Conservation (phyloP, 2,329 filamentous ascomycete species). For the Ilyonectria destructans region DNA sequence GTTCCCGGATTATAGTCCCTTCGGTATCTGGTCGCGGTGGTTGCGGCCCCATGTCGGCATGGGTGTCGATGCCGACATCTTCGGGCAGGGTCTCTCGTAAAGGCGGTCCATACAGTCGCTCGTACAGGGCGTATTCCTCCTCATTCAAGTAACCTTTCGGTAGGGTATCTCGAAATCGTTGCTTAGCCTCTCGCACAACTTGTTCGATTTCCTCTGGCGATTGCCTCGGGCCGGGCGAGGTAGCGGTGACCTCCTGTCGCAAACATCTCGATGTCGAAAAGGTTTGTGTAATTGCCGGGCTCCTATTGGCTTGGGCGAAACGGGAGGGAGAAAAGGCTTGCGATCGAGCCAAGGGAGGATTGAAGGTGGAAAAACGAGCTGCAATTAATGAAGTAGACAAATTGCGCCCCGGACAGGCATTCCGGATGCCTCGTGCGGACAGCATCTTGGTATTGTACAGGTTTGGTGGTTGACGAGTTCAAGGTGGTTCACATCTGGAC, state of each 20-base stretch:
- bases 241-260: conserved; percentile 39
- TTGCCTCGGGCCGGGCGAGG: conserved; percentile 19
- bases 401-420: conserved; percentile 53
- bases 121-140: conserved; percentile 83
- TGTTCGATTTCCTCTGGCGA: conserved; percentile 67
- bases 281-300: conserved; percentile 45
- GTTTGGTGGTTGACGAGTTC: conserved; percentile 27
- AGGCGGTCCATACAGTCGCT: conserved; percentile 85
- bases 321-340: conserved; percentile 37
- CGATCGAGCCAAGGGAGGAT: conserved; percentile 37
- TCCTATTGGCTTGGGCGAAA: conserved; percentile 47
- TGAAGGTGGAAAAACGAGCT: conserved; percentile 31
- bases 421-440: conserved; percentile 53
- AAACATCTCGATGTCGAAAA: conserved; percentile 51
- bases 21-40: conserved; percentile 50
- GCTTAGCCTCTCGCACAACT: conserved; percentile 79
- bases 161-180: conserved; percentile 83
- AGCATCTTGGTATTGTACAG: conserved; percentile 53
- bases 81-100: conserved; percentile 74
- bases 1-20: conserved; percentile 68
- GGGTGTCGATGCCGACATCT: conserved; percentile 68
- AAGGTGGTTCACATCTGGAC: conserved; percentile 32
- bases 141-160: conserved; percentile 80
- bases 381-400: conserved; percentile 34
- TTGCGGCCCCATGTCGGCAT: conserved; percentile 55